phyloP scores from a whole-genome alignment of 345 rosid species.

The Euphorbia peplus region DNA sequence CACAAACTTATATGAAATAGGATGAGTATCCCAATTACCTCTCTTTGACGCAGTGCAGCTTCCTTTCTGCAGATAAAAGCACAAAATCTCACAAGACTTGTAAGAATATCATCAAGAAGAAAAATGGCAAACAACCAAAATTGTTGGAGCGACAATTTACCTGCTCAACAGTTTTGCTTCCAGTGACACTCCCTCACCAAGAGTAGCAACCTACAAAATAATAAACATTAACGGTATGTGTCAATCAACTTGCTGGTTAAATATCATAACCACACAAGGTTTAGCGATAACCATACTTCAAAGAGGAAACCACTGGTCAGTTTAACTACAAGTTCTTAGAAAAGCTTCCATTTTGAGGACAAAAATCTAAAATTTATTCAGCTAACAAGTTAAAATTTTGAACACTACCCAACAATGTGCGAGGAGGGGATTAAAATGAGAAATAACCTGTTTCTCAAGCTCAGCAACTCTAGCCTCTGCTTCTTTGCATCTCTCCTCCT shows the following conservation, averaged over 20 bases:
- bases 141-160: conserved; percentile 11
- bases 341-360: neutral
- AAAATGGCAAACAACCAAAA: neutral
- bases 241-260: neutral
- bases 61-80: conserved; percentile 28
- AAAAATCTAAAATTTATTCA: neutral
- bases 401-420: neutral
- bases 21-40: conserved; percentile 23
- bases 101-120: neutral
- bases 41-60: conserved; percentile 35
- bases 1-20: conserved; percentile 2
- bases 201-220: conserved; percentile 34
- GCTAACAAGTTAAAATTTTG: neutral
- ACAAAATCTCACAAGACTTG: conserved; percentile 4
- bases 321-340: neutral
- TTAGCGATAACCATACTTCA: neutral
- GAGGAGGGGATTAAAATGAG: neutral
- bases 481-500: conserved; percentile 33
- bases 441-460: conserved; percentile 31
- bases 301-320: neutral
- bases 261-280: neutral
- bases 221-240: neutral
- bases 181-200: conserved; percentile 34
- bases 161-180: conserved; percentile 36
- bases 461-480: conserved; percentile 31